These are phyloP conservation scores for Ophiosphaerella narmari DNA, from an alignment of 2,329 filamentous ascomycete genomes.

Conservation along the genomic window DNA sequence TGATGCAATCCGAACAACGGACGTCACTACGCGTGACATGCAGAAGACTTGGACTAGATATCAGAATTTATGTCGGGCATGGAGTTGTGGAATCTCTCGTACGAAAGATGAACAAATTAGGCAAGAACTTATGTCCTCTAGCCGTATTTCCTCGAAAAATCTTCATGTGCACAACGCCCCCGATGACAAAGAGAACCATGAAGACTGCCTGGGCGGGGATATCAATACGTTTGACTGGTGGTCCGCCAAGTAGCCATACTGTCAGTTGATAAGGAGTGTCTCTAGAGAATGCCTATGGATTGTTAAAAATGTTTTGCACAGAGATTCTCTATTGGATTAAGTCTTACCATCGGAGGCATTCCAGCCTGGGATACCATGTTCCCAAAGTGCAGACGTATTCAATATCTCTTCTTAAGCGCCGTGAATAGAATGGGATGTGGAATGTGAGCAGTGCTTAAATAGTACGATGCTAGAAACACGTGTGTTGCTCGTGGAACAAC, in stretches of 20 bases:
- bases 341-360: slow-evolving; percentile 19
- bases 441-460: no score
- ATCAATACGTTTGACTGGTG: slow-evolving; percentile 43
- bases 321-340: not conserved
- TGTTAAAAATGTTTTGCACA: slow-evolving; percentile 7
- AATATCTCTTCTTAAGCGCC: not conserved
- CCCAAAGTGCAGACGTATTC: slow-evolving; percentile 8
- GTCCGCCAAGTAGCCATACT: slow-evolving; percentile 45
- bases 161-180: slow-evolving; percentile 48
- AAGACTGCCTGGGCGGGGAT: slow-evolving; percentile 50
- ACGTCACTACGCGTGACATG: slow-evolving; percentile 50
- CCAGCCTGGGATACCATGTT: slow-evolving; percentile 17
- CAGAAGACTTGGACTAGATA: slow-evolving; percentile 42
- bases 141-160: slow-evolving; percentile 48
- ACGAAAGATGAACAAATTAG: slow-evolving; percentile 48
- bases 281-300: slow-evolving; percentile 16
- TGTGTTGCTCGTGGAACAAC: not conserved
- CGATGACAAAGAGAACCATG: slow-evolving; percentile 47
- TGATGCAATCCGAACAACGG: slow-evolving; percentile 43
- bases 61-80: not conserved
- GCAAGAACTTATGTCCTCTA: slow-evolving; percentile 49
- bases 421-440: no score
- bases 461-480: no score
- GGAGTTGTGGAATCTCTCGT: slow-evolving; percentile 1
- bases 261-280: slow-evolving; percentile 37